These are phyloP conservation scores for Epichloe coenophiala DNA, from an alignment of 2,329 filamentous ascomycete genomes.

Conservation along the genomic window DNA sequence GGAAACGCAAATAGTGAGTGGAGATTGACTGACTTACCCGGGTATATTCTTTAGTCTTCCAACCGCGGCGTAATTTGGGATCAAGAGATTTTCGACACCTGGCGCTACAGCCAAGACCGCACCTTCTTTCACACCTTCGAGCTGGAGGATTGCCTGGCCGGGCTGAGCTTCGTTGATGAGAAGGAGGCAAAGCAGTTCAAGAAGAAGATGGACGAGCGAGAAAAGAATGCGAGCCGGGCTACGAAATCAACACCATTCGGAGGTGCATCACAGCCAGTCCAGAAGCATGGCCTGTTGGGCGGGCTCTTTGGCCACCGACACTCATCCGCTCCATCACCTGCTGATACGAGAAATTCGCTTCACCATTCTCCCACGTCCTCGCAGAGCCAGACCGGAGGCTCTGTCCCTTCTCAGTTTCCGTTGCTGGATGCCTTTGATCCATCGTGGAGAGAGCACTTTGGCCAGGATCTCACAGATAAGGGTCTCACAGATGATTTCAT, in stretches of 20 bases:
- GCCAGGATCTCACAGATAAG: conserved; percentile 47
- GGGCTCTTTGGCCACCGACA: conserved; percentile 50
- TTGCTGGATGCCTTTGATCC: conserved; percentile 51
- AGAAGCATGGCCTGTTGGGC: conserved; percentile 39
- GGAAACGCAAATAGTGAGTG: too few relatives aligned
- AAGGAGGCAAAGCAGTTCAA: conserved; percentile 95
- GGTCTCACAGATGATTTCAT: conserved; percentile 54
- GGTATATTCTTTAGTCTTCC: conserved; percentile 38
- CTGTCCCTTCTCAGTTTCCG: conserved; percentile 41
- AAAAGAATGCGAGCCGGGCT: conserved; percentile 87
- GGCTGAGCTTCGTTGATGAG: conserved; percentile 85
- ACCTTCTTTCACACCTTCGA: conserved; percentile 98
- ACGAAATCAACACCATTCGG: conserved; percentile 69
- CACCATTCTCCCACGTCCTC: conserved; percentile 27
- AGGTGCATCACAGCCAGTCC: conserved; percentile 27
- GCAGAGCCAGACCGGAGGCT: conserved; percentile 32
- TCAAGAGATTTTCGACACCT: conserved; percentile 93
- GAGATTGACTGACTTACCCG: conserved; percentile 5
- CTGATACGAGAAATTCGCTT: conserved; percentile 34
- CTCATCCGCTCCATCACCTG: conserved; percentile 42
- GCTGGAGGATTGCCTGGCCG: conserved; percentile 81
- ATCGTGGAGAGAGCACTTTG: conserved; percentile 51
- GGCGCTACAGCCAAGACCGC: conserved; percentile 90
- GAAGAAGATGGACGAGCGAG: conserved; percentile 92
- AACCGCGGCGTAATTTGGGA: conserved; percentile 87